Evolutionary conservation across 345 rosid species (phyloP), one percentile per base, ranked within the genome.

Genomic region (Eucalyptus sideroxylon): DNA sequence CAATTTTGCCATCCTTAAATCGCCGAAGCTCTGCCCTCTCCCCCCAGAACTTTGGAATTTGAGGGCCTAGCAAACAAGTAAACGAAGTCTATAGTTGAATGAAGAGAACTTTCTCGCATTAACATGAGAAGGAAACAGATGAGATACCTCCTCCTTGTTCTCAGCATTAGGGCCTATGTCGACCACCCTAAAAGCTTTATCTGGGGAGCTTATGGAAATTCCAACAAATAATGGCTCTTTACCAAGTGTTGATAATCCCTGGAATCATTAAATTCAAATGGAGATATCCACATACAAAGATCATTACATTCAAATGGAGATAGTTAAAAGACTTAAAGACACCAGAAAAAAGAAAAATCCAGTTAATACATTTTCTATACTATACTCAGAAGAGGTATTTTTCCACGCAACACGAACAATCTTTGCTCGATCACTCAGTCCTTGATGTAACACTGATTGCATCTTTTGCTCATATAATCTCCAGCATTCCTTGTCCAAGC

Each of bases 81-180:
- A 88, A 59, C 40, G 80, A 31, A 90, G 88, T 86, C 24, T 47
- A 86, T 47, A 34, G 55, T 87, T 55, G 14, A 44, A 65, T 82
- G 77, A 87, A 50, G 4, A 34, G 6, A 16, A 16, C 30, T 59
- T 60, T 87, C 40, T 55, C 19, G 45, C 11, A 47, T 86, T n/a
- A 85, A 53, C 53, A 56, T 9, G 51, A 53, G 88, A 91, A 34
- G 55, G 47, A 65, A 34, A 47, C 86, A 50, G 56, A 86, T 49
- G 56, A 82, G 88, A 34, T 91, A 97, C 99, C 99, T 96, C 98
- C 86, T 93, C 95, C 91, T 96, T 97, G 89, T 95, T 96, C 93
- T 96, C 99, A 89, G 99, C 98, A 92, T 94, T 93, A 45, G 99
- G 97, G 88, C 99, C 98, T 89, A 98, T 94, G 93, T 98, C 98